Conservation (phyloP, 129 eudicot genomes). For the Mikania micrantha region DNA sequence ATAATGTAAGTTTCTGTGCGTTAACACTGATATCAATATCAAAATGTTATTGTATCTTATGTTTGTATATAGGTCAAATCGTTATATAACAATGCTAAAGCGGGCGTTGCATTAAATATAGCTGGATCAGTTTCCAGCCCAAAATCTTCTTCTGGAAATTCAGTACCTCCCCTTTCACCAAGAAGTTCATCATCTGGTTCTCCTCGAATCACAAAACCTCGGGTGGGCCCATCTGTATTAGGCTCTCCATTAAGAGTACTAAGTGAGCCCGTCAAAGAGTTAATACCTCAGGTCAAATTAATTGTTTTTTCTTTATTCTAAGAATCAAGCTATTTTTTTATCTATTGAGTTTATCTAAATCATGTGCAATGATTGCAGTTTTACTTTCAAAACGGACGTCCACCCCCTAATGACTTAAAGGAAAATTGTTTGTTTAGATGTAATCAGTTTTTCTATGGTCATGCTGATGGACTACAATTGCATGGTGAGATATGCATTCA, state of each 20-base stretch:
- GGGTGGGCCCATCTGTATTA: slow-evolving; percentile 67
- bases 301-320: neutral
- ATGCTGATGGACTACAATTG: slow-evolving; percentile 69
- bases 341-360: neutral
- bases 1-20: no score
- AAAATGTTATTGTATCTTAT: neutral
- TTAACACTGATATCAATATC: neutral
- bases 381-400: slow-evolving; percentile 80
- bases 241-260: slow-evolving; percentile 69
- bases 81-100: slow-evolving; percentile 68
- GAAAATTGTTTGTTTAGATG: slow-evolving; percentile 71
- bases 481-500: slow-evolving; percentile 43
- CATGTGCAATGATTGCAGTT: slow-evolving; percentile 45
- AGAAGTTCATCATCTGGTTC: slow-evolving; percentile 73
- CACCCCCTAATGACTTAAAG: slow-evolving; percentile 72
- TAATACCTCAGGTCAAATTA: slow-evolving; percentile 40
- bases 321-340: neutral
- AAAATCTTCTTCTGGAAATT: slow-evolving; percentile 51
- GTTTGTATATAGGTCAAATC: slow-evolving; percentile 55
- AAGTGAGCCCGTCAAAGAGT: slow-evolving; percentile 67
- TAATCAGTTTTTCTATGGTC: slow-evolving; percentile 79
- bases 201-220: slow-evolving; percentile 63
- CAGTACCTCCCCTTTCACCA: slow-evolving; percentile 85
- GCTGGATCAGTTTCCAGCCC: slow-evolving; percentile 56
- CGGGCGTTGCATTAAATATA: slow-evolving; percentile 51